Conservation (phyloP, 768 basidiomycete genomes). For the Rhodosporidiobolus odoratus region DNA sequence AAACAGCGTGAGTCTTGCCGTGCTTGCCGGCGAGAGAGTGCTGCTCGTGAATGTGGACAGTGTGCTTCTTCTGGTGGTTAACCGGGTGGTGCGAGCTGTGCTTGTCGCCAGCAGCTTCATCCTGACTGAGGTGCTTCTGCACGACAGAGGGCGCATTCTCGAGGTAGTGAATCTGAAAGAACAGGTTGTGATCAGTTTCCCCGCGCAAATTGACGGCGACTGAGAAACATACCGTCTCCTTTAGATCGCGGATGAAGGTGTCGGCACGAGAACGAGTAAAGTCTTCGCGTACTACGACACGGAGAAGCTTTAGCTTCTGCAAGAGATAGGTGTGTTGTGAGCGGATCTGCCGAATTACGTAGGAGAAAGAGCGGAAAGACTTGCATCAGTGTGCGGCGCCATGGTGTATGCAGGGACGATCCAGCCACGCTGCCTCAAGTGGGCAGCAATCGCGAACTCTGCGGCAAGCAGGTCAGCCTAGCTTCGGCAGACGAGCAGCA, state of each 20-base stretch:
- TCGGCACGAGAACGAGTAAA: conserved; percentile 42
- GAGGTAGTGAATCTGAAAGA: conserved; percentile 37
- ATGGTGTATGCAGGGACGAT: conserved; percentile 36
- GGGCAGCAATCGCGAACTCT: conserved; percentile 45
- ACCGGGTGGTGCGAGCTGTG: conserved; percentile 7
- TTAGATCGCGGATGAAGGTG: conserved; percentile 43
- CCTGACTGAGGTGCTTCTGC: conserved; percentile 38
- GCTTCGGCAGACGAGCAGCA: neutral
- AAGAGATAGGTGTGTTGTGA: conserved; percentile 29
- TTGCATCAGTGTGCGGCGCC: conserved; percentile 18
- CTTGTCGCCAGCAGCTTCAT: neutral
- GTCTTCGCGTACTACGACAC: conserved; percentile 46
- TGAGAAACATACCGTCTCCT: conserved; percentile 11
- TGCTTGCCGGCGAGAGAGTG: conserved; percentile 46
- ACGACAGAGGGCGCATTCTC: conserved; percentile 41
- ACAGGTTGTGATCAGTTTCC: neutral
- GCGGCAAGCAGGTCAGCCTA: neutral
- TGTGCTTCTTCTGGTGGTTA: conserved; percentile 11
- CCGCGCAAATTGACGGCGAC: neutral
- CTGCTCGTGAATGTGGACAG: conserved; percentile 40
- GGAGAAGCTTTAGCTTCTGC: conserved; percentile 43
- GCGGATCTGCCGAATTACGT: too few species aligned
- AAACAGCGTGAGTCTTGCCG: conserved; percentile 42
- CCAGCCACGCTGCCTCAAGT: conserved; percentile 41
- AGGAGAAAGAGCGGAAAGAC: neutral